Percentiles rank a stretch among this genome's conserved stretches.
phyloP scores from a whole-genome alignment of 2,329 filamentous ascomycete species.

The Phaeophleospora eucalypticola region DNA sequence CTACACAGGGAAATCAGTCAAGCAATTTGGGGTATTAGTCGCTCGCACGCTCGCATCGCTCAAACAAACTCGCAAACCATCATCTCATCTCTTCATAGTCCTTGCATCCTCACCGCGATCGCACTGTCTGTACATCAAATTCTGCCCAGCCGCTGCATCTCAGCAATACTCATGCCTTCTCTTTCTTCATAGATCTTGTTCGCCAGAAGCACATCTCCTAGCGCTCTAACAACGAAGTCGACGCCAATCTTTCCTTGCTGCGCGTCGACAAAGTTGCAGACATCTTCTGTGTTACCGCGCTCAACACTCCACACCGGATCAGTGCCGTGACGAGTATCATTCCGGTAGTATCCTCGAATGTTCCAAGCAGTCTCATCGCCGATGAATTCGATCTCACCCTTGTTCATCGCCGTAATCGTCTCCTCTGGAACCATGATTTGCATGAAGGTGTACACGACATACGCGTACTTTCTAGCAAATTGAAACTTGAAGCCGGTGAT shows the following conservation, averaged over 20 bases:
- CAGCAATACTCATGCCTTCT: no score
- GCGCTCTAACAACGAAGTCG: conserved; percentile 20
- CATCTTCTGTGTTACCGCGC: no score
- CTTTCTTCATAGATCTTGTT: no score
- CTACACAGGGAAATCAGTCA: no score
- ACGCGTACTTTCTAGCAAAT: conserved; percentile 27
- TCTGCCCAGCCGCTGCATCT: no score
- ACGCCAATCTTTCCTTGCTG: conserved; percentile 10
- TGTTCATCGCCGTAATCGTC: conserved; percentile 22
- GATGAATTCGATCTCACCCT: conserved; percentile 29
- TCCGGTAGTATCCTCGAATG: conserved; percentile 19
- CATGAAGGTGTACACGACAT: conserved; percentile 31
- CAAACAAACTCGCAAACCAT: no score
- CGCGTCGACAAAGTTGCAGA: conserved; percentile 6
- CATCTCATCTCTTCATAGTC: no score
- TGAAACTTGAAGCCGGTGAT: conserved; percentile 20
- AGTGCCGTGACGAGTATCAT: conserved; percentile 16
- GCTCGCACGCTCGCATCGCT: no score
- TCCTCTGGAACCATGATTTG: conserved; percentile 25
- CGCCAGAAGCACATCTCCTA: no score
- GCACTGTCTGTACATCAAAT: no score
- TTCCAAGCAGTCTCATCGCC: conserved; percentile 24
- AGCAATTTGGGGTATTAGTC: no score
- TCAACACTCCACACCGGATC: conserved; percentile 17
- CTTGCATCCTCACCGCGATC: no score